Conservation (phyloP, 169 alveolate genomes). For the Plasmodium gallinaceum region DNA sequence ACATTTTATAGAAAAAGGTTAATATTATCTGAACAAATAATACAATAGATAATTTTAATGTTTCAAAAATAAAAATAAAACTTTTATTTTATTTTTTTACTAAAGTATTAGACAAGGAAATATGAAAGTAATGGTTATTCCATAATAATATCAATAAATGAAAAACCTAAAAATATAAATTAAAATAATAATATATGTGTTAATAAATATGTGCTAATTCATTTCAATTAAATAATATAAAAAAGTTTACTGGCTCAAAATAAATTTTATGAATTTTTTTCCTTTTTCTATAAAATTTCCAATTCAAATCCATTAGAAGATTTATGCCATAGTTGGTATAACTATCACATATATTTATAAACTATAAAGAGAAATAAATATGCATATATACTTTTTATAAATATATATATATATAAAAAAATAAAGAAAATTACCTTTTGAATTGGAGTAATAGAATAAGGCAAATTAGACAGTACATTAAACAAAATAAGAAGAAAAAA, state of each 20-base stretch:
- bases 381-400: background rate
- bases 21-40: constrained; percentile 61
- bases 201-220: background rate
- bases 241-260: constrained; percentile 58
- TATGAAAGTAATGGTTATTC: constrained; percentile 60
- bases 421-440: constrained; percentile 39
- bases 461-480: constrained; percentile 57
- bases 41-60: constrained; percentile 19
- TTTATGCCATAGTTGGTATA: constrained; percentile 33
- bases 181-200: background rate
- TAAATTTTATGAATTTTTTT: constrained; percentile 70
- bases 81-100: constrained; percentile 39
- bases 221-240: background rate
- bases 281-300: constrained; percentile 29
- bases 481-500: constrained; percentile 64
- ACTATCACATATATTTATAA: constrained; percentile 62
- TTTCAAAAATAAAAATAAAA: background rate
- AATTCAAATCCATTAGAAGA: constrained; percentile 40
- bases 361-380: constrained; percentile 9
- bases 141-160: constrained; percentile 46
- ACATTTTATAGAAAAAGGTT: constrained; percentile 62
- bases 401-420: background rate
- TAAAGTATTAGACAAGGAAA: constrained; percentile 68
- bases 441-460: constrained; percentile 69
- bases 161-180: constrained; percentile 18